Base-by-base conservation (phyloP, 169 alveolate species). In the Plasmodium vinckei region DNA sequence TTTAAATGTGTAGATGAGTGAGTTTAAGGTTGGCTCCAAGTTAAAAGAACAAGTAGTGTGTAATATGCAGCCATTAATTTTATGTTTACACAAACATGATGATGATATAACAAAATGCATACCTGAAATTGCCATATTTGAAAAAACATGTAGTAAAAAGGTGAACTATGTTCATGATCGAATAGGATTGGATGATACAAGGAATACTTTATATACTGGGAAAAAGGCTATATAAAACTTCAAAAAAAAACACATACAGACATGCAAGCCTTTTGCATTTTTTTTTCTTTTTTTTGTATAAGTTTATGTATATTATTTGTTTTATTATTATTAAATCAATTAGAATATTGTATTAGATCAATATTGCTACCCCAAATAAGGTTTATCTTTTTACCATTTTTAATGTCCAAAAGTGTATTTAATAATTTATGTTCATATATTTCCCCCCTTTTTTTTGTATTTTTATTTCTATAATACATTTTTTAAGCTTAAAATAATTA, bases 121-220 rank as follows among this genome's bases (percentile, higher is more conserved):
- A 2, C 75, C 84, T 67, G 97, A 95, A 57, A 95, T 95, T 13
- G 89, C 88, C 71, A 57, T 94, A 5, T 95, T 95, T 70, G 97
- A 95, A 90, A 69, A 84, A 60, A 95, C 97, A 19, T 95, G 97
- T 84, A 95, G 93, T 89, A 93, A 92, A 57, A 93, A 79, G 65
- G 75, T 87, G 61, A 94, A 87, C 68, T 95, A 95, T 77, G 95
- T 95, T 53, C 97, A 95, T 64, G 94, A 95, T 56, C 88, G 94
- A 79, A 97, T 94, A 49, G 97, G 97, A 9, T 94, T 95, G 23
- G 97, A 95, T 90, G 97, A 95, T 87, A 95, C 96, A 25, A 77
- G 96, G 49, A 87, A 95, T 13, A 96, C 97, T 1, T 87, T 95
- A 44, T 94, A 75, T 87, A 91, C 97, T 0, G 97, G 97, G 44